Percentiles rank a stretch among this genome's conserved stretches.
Conservation (phyloP, 805 yeast species). For the Candida germanica region DNA sequence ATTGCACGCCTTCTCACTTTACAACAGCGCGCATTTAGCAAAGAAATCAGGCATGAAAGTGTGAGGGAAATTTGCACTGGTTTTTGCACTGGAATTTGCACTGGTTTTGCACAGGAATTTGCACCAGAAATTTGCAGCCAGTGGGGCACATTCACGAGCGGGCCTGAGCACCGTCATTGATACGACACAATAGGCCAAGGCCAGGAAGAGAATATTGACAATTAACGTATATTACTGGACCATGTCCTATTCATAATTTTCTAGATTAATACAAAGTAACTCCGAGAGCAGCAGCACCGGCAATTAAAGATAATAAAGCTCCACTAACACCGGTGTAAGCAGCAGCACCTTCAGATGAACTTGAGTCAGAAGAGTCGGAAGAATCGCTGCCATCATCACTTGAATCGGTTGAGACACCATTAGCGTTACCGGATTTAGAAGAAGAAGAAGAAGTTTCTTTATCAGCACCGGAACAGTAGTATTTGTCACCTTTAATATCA, state of each 20-base stretch:
- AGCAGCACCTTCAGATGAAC: conserved; percentile 17
- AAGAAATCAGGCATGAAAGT: too few relatives aligned
- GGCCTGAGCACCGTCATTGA: conserved; percentile 19
- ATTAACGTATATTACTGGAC: too few relatives aligned
- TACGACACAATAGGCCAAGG: background rate
- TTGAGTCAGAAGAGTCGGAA: conserved; percentile 20
- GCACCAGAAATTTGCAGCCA: too few relatives aligned
- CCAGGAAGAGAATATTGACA: background rate
- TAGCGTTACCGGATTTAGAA: conserved; percentile 30
- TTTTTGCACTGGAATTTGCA: too few relatives aligned
- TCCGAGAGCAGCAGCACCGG: conserved; percentile 37
- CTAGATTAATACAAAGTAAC: conserved; percentile 30
- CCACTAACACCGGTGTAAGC: conserved; percentile 14
- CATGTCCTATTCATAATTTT: too few relatives aligned
- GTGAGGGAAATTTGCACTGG: too few relatives aligned
- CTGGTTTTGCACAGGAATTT: too few relatives aligned
- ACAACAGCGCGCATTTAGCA: too few relatives aligned
- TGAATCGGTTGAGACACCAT: conserved; percentile 24
- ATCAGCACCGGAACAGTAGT: conserved; percentile 65
- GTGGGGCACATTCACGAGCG: conserved; percentile 24
- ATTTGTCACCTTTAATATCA: conserved; percentile 87
- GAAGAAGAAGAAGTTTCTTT: conserved; percentile 44
- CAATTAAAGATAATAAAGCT: conserved; percentile 20
- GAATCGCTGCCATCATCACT: conserved; percentile 11
- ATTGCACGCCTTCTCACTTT: too few relatives aligned